Evolutionary conservation across 805 yeast species (phyloP).

Genomic region (Candida boleticola): DNA sequence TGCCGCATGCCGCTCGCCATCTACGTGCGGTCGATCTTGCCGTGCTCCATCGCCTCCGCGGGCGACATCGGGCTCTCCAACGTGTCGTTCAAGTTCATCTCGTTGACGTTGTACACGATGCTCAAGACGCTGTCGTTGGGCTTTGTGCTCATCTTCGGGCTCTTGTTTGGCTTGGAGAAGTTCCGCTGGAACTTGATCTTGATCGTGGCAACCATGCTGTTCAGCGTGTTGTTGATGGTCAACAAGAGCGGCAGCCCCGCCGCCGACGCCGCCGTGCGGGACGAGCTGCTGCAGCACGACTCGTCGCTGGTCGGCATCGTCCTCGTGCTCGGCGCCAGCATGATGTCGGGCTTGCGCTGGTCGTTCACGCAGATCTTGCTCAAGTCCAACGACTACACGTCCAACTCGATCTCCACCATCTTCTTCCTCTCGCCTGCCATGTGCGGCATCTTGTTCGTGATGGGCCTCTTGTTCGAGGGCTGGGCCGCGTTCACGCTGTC

Average conservation of each 20-base stretch:
- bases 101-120: slow-evolving; percentile 87
- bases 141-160: slow-evolving; percentile 87
- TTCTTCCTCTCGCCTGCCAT: slow-evolving; percentile 82
- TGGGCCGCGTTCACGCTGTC: slow-evolving; percentile 49
- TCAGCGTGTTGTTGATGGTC: slow-evolving; percentile 89
- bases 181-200: slow-evolving; percentile 64
- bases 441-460: slow-evolving; percentile 57
- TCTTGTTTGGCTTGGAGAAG: slow-evolving; percentile 73
- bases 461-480: slow-evolving; percentile 74
- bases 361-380: slow-evolving; percentile 85
- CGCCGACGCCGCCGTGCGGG: slow-evolving; percentile 10
- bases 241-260: slow-evolving; percentile 25
- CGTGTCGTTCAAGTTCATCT: slow-evolving; percentile 72
- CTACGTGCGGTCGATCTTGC: slow-evolving; percentile 59
- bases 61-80: slow-evolving; percentile 95
- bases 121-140: slow-evolving; percentile 85
- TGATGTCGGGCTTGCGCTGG: slow-evolving; percentile 92
- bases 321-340: slow-evolving; percentile 73
- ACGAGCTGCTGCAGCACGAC: slow-evolving; percentile 12
- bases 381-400: slow-evolving; percentile 54
- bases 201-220: slow-evolving; percentile 76
- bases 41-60: slow-evolving; percentile 84
- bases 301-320: slow-evolving; percentile 55
- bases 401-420: slow-evolving; percentile 81
- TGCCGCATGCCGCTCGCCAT: slow-evolving; percentile 18